Conservation (phyloP, 73 alveolate species). For the Durusdinium trenchii region DNA sequence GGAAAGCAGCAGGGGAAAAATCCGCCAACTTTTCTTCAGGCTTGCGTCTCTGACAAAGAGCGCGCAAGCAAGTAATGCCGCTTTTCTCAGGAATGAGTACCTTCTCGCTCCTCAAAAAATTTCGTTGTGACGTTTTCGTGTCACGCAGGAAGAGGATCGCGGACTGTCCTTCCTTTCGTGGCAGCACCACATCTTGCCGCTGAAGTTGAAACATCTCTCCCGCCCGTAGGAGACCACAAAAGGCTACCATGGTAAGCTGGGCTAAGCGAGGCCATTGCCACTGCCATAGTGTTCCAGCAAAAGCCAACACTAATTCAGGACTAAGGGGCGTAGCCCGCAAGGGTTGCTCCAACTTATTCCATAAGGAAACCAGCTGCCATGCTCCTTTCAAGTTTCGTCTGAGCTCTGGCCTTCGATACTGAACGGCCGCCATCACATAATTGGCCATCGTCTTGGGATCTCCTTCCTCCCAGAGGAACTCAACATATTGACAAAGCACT, state of each 20-base stretch:
- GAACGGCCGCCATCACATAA: background rate
- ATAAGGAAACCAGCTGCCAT: background rate
- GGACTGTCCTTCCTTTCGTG: background rate
- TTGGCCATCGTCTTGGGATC: background rate
- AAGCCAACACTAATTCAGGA: background rate
- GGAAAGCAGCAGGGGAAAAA: background rate
- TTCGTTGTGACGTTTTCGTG: background rate
- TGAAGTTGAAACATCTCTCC: background rate
- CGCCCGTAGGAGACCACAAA: background rate
- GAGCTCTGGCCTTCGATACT: background rate
- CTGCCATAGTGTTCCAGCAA: background rate
- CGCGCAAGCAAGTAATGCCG: background rate
- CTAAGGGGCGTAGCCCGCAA: slow-evolving; percentile 6
- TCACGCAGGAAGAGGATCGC: background rate
- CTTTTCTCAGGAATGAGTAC: background rate
- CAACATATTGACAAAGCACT: background rate
- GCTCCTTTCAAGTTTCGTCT: background rate
- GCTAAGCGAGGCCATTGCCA: background rate
- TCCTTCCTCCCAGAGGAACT: slow-evolving; percentile 38
- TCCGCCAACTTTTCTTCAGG: background rate
- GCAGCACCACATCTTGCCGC: background rate
- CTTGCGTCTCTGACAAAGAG: background rate
- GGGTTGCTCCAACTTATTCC: background rate
- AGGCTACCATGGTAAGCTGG: background rate
- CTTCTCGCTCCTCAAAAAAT: background rate